phyloP scores from a whole-genome alignment of 768 basidiomycete genomes.

The Russula abietina region DNA sequence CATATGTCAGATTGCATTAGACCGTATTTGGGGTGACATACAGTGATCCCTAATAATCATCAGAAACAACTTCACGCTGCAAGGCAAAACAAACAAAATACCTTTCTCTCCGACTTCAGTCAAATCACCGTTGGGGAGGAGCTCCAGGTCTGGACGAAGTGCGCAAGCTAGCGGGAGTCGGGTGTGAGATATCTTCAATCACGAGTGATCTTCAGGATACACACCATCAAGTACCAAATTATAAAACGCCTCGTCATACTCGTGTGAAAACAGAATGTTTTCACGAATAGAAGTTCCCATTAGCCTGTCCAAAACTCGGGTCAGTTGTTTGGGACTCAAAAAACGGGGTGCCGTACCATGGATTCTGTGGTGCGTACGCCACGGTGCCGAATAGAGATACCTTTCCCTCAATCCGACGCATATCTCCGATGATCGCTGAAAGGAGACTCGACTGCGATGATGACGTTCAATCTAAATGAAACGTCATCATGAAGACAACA shows the following conservation, averaged over 20 bases:
- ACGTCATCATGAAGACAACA: constrained; percentile 22
- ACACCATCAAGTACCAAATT: constrained; percentile 73
- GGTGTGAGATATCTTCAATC: neutral
- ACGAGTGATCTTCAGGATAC: constrained; percentile 1
- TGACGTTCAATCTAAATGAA: constrained; percentile 16
- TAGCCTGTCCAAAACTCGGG: constrained; percentile 45
- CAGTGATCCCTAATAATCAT: constrained; percentile 46
- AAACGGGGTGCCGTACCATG: constrained; percentile 49
- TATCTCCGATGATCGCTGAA: constrained; percentile 82
- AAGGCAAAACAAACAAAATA: constrained; percentile 26
- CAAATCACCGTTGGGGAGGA: constrained; percentile 76
- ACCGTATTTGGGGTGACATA: constrained; percentile 31
- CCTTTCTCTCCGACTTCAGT: constrained; percentile 87
- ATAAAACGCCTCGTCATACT: constrained; percentile 82
- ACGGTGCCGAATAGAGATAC: constrained; percentile 63
- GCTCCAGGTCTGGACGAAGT: constrained; percentile 67
- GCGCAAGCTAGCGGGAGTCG: constrained; percentile 60
- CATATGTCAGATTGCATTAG: neutral
- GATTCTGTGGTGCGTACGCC: constrained; percentile 82
- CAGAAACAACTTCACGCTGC: constrained; percentile 1
- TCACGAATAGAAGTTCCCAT: constrained; percentile 81
- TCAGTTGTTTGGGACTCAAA: neutral
- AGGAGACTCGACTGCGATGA: constrained; percentile 57
- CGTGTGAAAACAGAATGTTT: constrained; percentile 89
- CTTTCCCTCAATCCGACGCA: constrained; percentile 69